Conservation (phyloP, 305 asterid species). For the Stenogyne calaminthoides region DNA sequence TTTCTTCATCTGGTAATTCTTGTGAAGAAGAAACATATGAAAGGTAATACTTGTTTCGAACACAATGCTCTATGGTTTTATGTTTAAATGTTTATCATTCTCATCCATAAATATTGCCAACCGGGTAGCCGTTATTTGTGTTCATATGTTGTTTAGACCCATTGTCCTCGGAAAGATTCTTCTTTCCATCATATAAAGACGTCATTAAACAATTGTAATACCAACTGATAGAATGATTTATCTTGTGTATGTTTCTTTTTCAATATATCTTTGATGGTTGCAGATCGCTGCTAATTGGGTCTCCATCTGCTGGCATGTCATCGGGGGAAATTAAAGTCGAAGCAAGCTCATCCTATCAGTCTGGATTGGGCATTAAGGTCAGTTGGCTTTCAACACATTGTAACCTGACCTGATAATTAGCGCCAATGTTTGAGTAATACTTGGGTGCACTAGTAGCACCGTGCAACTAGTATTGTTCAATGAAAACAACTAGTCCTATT, state of each 20-base stretch:
- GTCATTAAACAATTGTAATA: not conserved
- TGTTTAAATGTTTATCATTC: not conserved
- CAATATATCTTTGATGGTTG: constrained; percentile 25
- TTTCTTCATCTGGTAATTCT: constrained; percentile 88
- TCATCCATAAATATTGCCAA: not conserved
- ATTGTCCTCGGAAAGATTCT: not conserved
- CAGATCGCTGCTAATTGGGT: constrained; percentile 67
- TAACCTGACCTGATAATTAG: not conserved
- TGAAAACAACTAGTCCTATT: no score
- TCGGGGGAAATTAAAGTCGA: constrained; percentile 54
- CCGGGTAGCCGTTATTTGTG: not conserved
- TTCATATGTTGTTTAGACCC: not conserved
- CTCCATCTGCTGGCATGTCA: constrained; percentile 45
- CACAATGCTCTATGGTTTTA: not conserved
- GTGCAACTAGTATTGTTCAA: no score
- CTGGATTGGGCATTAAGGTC: constrained; percentile 66
- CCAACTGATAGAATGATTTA: not conserved
- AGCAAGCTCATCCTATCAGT: constrained; percentile 39
- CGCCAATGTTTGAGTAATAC: no score
- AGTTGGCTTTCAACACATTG: constrained; percentile 25
- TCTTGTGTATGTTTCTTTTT: constrained; percentile 10
- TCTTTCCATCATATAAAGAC: not conserved
- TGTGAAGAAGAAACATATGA: constrained; percentile 84
- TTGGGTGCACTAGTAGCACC: no score
- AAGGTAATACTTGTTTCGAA: constrained; percentile 46